These are phyloP conservation scores for Henningerozyma blattae DNA, from an alignment of 805 yeast species.

Conservation along the genomic window DNA sequence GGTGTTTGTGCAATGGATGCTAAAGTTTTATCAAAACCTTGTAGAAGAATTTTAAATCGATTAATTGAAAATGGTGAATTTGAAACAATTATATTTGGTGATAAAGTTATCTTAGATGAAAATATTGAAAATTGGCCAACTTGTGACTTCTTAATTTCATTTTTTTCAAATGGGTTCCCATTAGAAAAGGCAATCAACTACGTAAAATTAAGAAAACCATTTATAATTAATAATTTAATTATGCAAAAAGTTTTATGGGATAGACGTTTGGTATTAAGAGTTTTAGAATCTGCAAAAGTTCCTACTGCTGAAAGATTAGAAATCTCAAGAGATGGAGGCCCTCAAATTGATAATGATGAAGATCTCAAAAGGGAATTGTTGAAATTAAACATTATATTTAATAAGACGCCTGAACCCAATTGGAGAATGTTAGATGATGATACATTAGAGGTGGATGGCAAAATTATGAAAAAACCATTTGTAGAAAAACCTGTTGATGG, in stretches of 20 bases:
- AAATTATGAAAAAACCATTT: conserved; percentile 70
- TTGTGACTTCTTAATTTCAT: conserved; percentile 87
- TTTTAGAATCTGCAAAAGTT: conserved; percentile 71
- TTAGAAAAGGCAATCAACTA: conserved; percentile 89
- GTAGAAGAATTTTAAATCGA: conserved; percentile 78
- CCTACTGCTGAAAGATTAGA: conserved; percentile 84
- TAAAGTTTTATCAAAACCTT: conserved; percentile 91
- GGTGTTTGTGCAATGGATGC: conserved; percentile 99
- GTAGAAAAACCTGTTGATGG: conserved; percentile 99
- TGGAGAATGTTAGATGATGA: conserved; percentile 89
- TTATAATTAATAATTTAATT: conserved; percentile 72
- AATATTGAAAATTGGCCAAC: conserved; percentile 96
- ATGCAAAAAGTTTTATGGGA: conserved; percentile 98
- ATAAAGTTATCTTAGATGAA: conserved; percentile 91
- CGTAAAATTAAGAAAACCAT: conserved; percentile 83
- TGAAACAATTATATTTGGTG: conserved; percentile 94
- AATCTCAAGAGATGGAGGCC: conserved; percentile 95
- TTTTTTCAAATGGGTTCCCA: conserved; percentile 94
- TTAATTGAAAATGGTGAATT: conserved; percentile 89
- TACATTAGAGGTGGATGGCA: conserved; percentile 64
- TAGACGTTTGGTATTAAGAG: conserved; percentile 71
- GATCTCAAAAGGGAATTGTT: conserved; percentile 42
- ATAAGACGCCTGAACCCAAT: conserved; percentile 40
- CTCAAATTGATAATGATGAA: conserved; percentile 57
- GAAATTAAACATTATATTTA: conserved; percentile 42